Conservation (phyloP, 2,329 filamentous ascomycete genomes). For the Ramularia endophylla region DNA sequence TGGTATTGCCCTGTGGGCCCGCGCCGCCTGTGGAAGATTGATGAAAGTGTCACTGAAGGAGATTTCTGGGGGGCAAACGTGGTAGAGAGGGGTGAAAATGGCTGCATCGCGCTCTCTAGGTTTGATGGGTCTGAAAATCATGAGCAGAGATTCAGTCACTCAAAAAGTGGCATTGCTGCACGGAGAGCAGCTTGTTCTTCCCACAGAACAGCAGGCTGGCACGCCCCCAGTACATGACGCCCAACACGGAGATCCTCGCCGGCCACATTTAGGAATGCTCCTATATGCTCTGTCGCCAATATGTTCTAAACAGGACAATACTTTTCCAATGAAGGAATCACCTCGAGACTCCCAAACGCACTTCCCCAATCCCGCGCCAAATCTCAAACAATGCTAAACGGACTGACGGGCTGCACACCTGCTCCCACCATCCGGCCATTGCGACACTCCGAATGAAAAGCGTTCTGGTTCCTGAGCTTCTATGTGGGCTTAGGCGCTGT, state of each 20-base stretch:
- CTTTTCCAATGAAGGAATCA: conserved; percentile 59
- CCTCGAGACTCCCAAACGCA: conserved; percentile 45
- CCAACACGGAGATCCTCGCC: conserved; percentile 51
- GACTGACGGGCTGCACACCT: conserved; percentile 57
- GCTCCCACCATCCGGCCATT: conserved; percentile 62
- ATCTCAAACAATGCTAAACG: conserved; percentile 61
- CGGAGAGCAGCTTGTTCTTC: too few species aligned
- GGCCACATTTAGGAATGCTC: conserved; percentile 51
- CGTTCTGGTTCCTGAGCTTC: conserved; percentile 65
- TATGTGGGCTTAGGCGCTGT: conserved; percentile 67
- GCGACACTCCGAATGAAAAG: conserved; percentile 54
- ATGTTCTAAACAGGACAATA: conserved; percentile 61
- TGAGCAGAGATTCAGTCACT: too few species aligned
- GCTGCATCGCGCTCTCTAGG: too few species aligned
- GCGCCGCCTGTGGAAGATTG: conserved; percentile 24
- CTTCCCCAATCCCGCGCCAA: conserved; percentile 54
- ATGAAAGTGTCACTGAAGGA: conserved; percentile 1
- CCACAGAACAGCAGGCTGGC: too few species aligned
- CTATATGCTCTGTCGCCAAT: conserved; percentile 56
- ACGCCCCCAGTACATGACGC: too few species aligned
- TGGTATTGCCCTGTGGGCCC: conserved; percentile 56
- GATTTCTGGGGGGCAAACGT: too few species aligned
- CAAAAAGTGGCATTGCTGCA: too few species aligned
- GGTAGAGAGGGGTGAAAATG: too few species aligned
- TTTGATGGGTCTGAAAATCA: too few species aligned